Evolutionary conservation across 73 alveolate genomes (phyloP).

Genomic region (Tetrahymena borealis): DNA sequence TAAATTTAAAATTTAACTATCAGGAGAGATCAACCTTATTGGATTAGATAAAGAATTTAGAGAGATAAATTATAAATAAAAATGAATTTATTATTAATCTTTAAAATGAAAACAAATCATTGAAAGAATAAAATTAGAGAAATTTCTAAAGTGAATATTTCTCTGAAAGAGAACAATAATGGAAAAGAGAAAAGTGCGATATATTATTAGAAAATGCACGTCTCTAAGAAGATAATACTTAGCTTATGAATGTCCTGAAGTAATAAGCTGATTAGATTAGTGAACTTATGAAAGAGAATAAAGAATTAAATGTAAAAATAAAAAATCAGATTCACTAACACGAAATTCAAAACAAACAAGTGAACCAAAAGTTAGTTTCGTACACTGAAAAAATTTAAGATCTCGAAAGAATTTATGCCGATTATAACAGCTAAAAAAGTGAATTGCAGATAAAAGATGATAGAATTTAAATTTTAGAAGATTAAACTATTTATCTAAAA

Average conservation of each 20-base stretch:
- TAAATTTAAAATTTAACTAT: neutral
- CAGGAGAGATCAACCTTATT: neutral
- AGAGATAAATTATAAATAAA: neutral
- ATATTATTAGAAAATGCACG: neutral
- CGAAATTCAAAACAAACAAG: neutral
- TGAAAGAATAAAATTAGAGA: neutral
- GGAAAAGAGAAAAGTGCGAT: neutral
- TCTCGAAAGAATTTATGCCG: neutral
- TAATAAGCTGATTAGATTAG: neutral
- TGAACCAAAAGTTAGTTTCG: neutral
- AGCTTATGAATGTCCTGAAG: neutral
- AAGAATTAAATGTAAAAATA: neutral
- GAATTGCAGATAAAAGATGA: neutral
- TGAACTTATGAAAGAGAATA: neutral
- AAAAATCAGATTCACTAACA: neutral
- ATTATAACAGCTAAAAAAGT: neutral
- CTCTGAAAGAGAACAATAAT: neutral
- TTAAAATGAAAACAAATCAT: neutral
- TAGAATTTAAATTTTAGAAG: neutral
- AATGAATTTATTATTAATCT: neutral
- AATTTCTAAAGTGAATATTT: neutral
- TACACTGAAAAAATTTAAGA: neutral
- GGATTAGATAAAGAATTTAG: neutral
- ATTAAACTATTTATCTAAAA: neutral
- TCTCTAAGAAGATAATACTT: neutral